A percentile compares a stretch with the other conserved stretches of the same genome.
Evolutionary conservation across 305 asterid genomes (phyloP).

Genomic region (Fraxinus velutina): DNA sequence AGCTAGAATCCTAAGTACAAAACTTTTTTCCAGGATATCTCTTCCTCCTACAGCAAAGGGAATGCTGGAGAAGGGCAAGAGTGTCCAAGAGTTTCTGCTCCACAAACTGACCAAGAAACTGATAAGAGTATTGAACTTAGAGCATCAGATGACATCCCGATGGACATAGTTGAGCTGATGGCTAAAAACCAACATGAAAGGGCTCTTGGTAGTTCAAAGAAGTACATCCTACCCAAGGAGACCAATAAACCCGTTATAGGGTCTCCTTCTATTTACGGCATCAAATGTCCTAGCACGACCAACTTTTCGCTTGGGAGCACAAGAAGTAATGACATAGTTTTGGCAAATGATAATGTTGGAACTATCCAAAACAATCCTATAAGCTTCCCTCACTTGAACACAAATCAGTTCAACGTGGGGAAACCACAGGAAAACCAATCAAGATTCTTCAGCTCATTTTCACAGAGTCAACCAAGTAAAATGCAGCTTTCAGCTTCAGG

Average conservation of each 20-base stretch:
- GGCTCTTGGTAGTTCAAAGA: constrained; percentile 36
- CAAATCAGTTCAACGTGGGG: constrained; percentile 20
- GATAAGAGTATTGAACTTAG: constrained; percentile 28
- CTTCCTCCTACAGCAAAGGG: constrained; percentile 29
- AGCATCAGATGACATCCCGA: constrained; percentile 68
- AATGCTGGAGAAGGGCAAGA: constrained; percentile 35
- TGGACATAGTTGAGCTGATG: constrained; percentile 78
- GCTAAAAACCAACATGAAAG: constrained; percentile 64
- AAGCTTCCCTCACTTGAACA: constrained; percentile 26
- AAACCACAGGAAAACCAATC: constrained; percentile 29
- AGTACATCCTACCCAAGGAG: constrained; percentile 17
- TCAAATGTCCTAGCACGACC: constrained; percentile 22
- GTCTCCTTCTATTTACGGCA: constrained; percentile 26
- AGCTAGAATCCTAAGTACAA: neutral
- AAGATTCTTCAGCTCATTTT: constrained; percentile 27
- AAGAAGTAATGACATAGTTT: constrained; percentile 18
- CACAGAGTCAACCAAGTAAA: constrained; percentile 38
- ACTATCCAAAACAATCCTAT: constrained; percentile 17
- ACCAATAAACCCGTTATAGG: constrained; percentile 19
- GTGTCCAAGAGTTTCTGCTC: constrained; percentile 20
- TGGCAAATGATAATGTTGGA: constrained; percentile 25
- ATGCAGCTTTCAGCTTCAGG: constrained; percentile 29
- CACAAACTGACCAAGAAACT: constrained; percentile 27
- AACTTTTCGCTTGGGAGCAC: constrained; percentile 26
- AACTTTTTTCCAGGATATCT: constrained; percentile 31